phyloP scores from a whole-genome alignment of 192 early-diverging fungal genomes.

The Chytriomyces confervae region DNA sequence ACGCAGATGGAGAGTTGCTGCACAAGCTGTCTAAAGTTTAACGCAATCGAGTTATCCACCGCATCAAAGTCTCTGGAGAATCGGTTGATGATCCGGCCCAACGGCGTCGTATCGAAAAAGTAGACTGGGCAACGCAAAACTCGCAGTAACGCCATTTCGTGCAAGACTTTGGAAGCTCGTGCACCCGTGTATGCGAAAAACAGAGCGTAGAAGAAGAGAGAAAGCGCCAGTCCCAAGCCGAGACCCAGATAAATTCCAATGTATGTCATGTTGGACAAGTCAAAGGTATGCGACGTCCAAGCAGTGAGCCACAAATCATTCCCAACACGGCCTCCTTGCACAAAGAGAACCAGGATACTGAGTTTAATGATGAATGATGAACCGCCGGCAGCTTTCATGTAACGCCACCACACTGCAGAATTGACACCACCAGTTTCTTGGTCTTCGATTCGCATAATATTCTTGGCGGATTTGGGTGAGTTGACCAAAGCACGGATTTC shows the following conservation, averaged over 20 bases:
- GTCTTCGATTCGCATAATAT: constrained; percentile 83
- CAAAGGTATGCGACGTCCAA: constrained; percentile 56
- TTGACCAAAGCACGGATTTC: constrained; percentile 20
- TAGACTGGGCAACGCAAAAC: constrained; percentile 75
- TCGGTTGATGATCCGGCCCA: constrained; percentile 67
- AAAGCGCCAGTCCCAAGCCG: constrained; percentile 65
- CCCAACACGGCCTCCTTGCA: constrained; percentile 66
- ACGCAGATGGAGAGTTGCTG: constrained; percentile 52
- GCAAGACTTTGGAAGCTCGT: constrained; percentile 66
- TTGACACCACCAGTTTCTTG: constrained; percentile 78
- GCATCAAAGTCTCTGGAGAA: constrained; percentile 66
- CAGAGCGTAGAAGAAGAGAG: constrained; percentile 59
- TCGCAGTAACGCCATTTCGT: constrained; percentile 66
- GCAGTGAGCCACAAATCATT: constrained; percentile 68
- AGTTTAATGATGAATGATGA: constrained; percentile 48
- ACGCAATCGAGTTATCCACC: constrained; percentile 66
- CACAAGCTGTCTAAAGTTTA: constrained; percentile 59
- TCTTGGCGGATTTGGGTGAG: constrained; percentile 34
- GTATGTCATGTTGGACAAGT: constrained; percentile 49
- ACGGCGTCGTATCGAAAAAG: constrained; percentile 76
- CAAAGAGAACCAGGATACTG: constrained; percentile 53
- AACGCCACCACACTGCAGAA: constrained; percentile 75
- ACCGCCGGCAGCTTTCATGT: constrained; percentile 69
- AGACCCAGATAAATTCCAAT: constrained; percentile 71
- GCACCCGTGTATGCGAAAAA: constrained; percentile 65